Percentiles rank a stretch among this genome's conserved stretches.
Conservation (phyloP, 139 green algal genomes). For the Mesostigma viride region DNA sequence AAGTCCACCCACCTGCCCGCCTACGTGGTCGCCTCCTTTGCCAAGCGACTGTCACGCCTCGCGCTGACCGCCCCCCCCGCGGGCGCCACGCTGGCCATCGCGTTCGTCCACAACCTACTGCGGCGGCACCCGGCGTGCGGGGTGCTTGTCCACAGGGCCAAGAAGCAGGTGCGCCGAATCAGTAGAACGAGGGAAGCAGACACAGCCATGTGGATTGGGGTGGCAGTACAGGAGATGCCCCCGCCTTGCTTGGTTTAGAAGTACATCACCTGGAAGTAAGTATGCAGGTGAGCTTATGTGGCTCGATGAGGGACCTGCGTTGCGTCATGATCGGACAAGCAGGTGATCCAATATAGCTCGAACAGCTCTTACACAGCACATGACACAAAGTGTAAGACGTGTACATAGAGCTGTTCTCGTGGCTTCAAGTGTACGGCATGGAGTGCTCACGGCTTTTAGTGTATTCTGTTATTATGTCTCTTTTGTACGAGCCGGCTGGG, state of each 20-base stretch:
- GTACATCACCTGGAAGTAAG: background rate
- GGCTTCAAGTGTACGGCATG: too few relatives aligned
- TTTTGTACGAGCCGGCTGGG: too few relatives aligned
- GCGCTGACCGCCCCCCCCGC: conserved; percentile 53
- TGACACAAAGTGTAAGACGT: too few relatives aligned
- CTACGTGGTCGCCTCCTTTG: conserved; percentile 87
- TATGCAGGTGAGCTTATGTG: background rate
- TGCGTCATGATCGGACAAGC: too few relatives aligned
- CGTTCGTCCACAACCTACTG: conserved; percentile 91
- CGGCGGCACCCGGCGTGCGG: conserved; percentile 74
- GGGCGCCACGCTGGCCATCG: conserved; percentile 62
- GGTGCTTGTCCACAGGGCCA: conserved; percentile 65
- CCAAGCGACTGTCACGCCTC: conserved; percentile 72
- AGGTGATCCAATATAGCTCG: too few relatives aligned
- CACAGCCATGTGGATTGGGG: too few relatives aligned
- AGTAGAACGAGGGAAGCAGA: background rate
- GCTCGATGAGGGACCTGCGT: too few relatives aligned
- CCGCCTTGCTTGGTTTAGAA: background rate
- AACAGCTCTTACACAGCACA: too few relatives aligned
- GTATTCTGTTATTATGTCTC: too few relatives aligned
- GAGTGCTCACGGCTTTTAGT: too few relatives aligned
- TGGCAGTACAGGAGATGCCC: background rate
- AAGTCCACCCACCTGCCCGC: conserved; percentile 77
- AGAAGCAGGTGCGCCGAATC: background rate
- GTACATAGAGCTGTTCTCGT: too few relatives aligned